A percentile compares a stretch with the other conserved stretches of the same genome.
Conservation (phyloP, 805 yeast species). For the Pichia pseudocactophila region DNA sequence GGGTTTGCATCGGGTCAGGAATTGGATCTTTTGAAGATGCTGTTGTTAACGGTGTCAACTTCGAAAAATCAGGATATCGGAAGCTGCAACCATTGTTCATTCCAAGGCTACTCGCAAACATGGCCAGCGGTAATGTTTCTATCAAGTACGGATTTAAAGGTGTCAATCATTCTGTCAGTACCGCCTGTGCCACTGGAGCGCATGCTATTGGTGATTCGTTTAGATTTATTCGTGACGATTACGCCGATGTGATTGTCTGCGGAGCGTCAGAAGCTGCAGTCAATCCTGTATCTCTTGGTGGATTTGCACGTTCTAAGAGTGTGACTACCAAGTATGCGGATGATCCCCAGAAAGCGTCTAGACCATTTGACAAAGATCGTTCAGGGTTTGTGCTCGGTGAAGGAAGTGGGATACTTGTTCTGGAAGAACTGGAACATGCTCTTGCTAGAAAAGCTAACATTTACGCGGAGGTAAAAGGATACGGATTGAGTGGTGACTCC, state of each 20-base stretch:
- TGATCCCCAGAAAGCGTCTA: constrained; percentile 54
- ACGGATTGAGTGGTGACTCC: constrained; percentile 89
- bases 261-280: constrained; percentile 90
- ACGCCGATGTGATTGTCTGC: constrained; percentile 80
- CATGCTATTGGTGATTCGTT: constrained; percentile 91
- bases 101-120: constrained; percentile 75
- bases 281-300: constrained; percentile 81
- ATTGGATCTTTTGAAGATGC: constrained; percentile 79
- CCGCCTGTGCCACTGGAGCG: constrained; percentile 96
- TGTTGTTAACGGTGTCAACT: constrained; percentile 47
- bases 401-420: constrained; percentile 75
- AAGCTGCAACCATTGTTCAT: constrained; percentile 79
- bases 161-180: constrained; percentile 78
- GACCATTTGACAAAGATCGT: constrained; percentile 78
- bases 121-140: constrained; percentile 91
- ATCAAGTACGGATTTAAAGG: constrained; percentile 72
- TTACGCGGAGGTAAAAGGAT: constrained; percentile 77
- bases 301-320: constrained; percentile 84
- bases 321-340: constrained; percentile 58
- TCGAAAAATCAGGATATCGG: constrained; percentile 42
- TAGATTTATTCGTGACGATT: constrained; percentile 68
- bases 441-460: constrained; percentile 51
- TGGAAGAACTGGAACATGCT: constrained; percentile 79
- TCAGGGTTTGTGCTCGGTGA: constrained; percentile 90
- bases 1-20: constrained; percentile 89